A percentile compares a stretch with the other conserved stretches of the same genome.
These are phyloP conservation scores for Persicaria maculosa DNA, from an alignment of 148 eudicot species.

Conservation along the genomic window DNA sequence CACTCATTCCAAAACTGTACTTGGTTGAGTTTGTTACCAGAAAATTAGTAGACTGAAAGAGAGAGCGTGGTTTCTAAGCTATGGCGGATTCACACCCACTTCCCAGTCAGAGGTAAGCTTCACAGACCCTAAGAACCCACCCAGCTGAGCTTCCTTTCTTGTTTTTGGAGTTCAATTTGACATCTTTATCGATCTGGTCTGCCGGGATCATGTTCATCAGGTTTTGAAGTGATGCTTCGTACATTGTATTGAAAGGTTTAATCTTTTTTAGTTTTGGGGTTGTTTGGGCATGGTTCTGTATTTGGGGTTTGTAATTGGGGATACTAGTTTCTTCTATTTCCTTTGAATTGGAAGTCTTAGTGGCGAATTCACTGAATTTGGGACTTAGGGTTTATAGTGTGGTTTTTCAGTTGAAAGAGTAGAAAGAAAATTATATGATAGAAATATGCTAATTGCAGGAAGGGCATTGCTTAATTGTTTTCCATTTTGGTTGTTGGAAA, in stretches of 20 bases:
- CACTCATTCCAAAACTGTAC: too few species aligned
- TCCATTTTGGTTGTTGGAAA: too few species aligned
- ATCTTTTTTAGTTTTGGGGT: background rate
- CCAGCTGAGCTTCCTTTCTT: background rate
- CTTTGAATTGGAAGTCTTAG: background rate
- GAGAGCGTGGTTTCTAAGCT: background rate
- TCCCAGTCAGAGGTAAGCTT: constrained; percentile 3
- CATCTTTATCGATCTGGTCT: background rate
- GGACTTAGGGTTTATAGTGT: background rate
- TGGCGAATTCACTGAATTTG: background rate
- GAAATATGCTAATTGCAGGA: too few species aligned
- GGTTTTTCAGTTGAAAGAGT: background rate
- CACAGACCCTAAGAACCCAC: background rate
- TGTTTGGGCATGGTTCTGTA: background rate
- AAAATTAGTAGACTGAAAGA: background rate
- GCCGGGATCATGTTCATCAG: background rate
- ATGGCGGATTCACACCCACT: constrained; percentile 1
- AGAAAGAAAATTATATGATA: too few species aligned
- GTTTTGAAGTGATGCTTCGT: background rate
- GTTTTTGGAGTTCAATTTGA: background rate
- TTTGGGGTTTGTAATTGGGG: background rate
- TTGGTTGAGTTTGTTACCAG: background rate
- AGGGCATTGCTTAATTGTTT: too few species aligned
- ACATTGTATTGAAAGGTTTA: background rate
- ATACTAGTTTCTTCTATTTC: background rate